These are phyloP conservation scores for Lactifluus volemus DNA, from an alignment of 768 basidiomycete species.

Conservation along the genomic window DNA sequence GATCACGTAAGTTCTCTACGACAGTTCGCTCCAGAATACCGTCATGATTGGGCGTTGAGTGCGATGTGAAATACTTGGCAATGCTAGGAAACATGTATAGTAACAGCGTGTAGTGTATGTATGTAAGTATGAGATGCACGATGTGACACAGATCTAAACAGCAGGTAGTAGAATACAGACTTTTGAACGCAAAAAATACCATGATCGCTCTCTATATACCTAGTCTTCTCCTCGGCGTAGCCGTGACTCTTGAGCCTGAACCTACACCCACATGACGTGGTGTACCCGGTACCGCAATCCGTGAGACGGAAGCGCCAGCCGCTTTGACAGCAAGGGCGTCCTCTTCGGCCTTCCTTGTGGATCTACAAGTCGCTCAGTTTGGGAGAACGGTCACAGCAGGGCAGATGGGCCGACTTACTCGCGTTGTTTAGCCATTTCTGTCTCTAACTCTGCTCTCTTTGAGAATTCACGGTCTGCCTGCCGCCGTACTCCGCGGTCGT, in stretches of 20 bases:
- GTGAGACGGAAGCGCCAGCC: constrained; percentile 43
- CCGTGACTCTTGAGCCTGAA: constrained; percentile 51
- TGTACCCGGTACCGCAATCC: constrained; percentile 74
- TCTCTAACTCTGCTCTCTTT: constrained; percentile 83
- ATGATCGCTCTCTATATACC: constrained; percentile 41
- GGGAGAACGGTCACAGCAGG: not conserved
- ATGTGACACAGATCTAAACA: constrained; percentile 1
- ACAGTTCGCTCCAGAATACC: too few relatives aligned
- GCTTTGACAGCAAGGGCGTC: constrained; percentile 49
- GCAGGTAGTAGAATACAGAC: not conserved
- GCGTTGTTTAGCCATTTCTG: constrained; percentile 78
- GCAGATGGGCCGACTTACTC: constrained; percentile 36
- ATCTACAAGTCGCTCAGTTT: constrained; percentile 30
- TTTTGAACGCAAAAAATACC: not conserved
- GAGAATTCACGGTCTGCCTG: constrained; percentile 87
- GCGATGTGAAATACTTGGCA: too few relatives aligned
- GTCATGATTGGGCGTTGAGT: too few relatives aligned
- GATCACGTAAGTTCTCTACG: not conserved
- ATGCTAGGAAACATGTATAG: not conserved
- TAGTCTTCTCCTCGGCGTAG: constrained; percentile 66
- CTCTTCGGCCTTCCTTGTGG: constrained; percentile 54
- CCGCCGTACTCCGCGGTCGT: constrained; percentile 70
- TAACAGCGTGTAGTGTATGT: not conserved
- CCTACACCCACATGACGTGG: constrained; percentile 64
- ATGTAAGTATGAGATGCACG: not conserved